Evolutionary conservation across 805 yeast species (phyloP), one percentile per base, ranked within the genome.

Genomic region (Candida suzukii): DNA sequence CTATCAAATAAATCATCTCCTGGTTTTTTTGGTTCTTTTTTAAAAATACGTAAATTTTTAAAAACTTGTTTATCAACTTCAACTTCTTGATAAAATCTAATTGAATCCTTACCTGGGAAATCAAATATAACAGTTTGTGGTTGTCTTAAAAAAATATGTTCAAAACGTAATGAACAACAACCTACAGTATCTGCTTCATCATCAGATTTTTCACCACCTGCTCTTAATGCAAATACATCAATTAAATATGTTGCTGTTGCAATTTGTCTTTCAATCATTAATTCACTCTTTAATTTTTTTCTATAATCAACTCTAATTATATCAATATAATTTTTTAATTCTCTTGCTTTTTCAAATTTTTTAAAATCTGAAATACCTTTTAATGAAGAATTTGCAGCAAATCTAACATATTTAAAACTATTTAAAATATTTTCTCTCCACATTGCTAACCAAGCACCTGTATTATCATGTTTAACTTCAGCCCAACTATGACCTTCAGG

Each of bases 151-250:
- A 90, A 81, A 35, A 91, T 75, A 62, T 90, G 98, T 59, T 90
- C 98, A 56, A 68, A 90, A 54, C 98, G 70, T 50, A 91, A 72
- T 1, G 97, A 90, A 65, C 98, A 91, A 64, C 98, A 91, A 35
- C 98, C 98, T 35, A 91, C 98, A 1, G 98, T 91, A 59, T 91
- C 98, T 2, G 98, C 98, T 58, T 90, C 97, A 51, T 91, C 98
- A 3, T 91, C 98, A 11, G 91, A 83, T 60, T 91, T 91, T 62
- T 91, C 97, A 53, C 97, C 96, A 59, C 97, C 97, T 1, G 97
- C 97, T 82, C 98, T 85, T 49, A 91, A 72, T 0, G 98, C 98
- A 55, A 91, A 81, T 3, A 83, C 79, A 66, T 91, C 98, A 56
- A 91, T 90, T 37, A 91, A 71, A 61, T 91, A 91, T 37, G 91